Base-by-base conservation (phyloP, 2,329 filamentous ascomycete genomes). In the Zalaria sp. region DNA sequence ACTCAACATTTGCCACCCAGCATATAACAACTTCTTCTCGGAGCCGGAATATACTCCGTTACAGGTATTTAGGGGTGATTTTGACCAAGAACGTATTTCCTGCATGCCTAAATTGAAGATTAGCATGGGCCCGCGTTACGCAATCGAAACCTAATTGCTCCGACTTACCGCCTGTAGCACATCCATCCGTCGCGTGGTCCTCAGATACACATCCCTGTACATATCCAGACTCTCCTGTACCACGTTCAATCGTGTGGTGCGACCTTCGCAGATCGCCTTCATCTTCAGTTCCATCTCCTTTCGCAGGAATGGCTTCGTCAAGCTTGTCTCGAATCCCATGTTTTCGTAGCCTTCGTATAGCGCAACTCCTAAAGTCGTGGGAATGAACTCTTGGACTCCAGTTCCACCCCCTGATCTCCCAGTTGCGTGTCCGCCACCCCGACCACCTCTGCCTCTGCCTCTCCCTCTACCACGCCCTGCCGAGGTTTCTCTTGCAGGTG, bases 231-330 rank as follows among this genome's bases (percentile, higher is more conserved):
- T 94, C 59, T 93, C 81, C 42, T 79, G 72, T 35, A 98, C 73
- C 37, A 98, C 84, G 18, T 76, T 73, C 41, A 75, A 72, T 54
- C 77, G 81, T 29, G 80, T 83, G 49, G 78, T 82, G 40, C 75
- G 78, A 26, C 91, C 91, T 45, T 89, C 87, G 62, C 91, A 96
- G 43, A 98, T 95, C 44, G 84, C 85, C 58, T 88, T 91, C 89
- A 98, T 95, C 59, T 87, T 85, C 47, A 86, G 66, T 63, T 98
- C 91, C 86, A 95, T 95, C 58, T 98, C 87, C 62, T 96, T 96
- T 43, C 91, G 80, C 46, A 98, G 67, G 57, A 96, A 96, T 0
- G 91, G 91, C 62, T 96, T 96, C 58, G 87, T 85, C 39, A 98
- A 73, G 55, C 87, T 95, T 35, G 83, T 87, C 53, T 94, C 88